phyloP scores from a whole-genome alignment of 2,329 filamentous ascomycete species.

The Colletotrichum higginsianum region DNA sequence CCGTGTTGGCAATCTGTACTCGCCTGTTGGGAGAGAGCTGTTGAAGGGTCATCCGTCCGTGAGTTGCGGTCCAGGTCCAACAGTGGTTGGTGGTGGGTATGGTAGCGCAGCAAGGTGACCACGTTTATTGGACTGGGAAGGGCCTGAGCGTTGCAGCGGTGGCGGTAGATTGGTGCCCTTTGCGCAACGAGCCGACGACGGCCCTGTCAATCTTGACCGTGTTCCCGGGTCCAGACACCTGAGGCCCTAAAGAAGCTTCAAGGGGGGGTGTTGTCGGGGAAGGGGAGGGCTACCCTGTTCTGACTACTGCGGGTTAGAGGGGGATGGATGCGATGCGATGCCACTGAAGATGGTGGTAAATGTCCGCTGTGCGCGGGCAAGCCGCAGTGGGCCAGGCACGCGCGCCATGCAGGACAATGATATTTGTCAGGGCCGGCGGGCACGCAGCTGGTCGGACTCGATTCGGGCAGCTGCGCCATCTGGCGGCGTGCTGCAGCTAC shows the following conservation, averaged over 20 bases:
- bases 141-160: not conserved
- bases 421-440: not conserved
- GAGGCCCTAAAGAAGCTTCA: no score
- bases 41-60: not conserved
- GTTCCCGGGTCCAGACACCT: not conserved
- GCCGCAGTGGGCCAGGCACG: slow-evolving; percentile 3
- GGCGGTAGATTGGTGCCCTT: not conserved
- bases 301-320: not conserved
- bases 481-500: slow-evolving; percentile 24
- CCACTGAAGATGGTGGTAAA: not conserved
- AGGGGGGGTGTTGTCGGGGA: no score
- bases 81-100: not conserved
- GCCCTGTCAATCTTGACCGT: slow-evolving; percentile 13
- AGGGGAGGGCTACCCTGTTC: not conserved
- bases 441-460: slow-evolving; percentile 17
- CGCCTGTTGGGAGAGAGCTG: not conserved
- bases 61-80: not conserved
- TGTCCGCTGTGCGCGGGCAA: not conserved
- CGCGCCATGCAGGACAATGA: slow-evolving; percentile 6
- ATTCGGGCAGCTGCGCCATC: slow-evolving; percentile 28
- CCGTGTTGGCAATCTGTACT: not conserved
- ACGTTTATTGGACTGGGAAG: slow-evolving; percentile 2
- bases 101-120: slow-evolving; percentile 1
- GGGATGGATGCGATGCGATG: not conserved
- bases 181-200: not conserved